Percentiles rank a stretch among this genome's conserved stretches.
Evolutionary conservation across 1,139 yeast genomes (phyloP).

Genomic region (Pneumocystis wakefieldiae): DNA sequence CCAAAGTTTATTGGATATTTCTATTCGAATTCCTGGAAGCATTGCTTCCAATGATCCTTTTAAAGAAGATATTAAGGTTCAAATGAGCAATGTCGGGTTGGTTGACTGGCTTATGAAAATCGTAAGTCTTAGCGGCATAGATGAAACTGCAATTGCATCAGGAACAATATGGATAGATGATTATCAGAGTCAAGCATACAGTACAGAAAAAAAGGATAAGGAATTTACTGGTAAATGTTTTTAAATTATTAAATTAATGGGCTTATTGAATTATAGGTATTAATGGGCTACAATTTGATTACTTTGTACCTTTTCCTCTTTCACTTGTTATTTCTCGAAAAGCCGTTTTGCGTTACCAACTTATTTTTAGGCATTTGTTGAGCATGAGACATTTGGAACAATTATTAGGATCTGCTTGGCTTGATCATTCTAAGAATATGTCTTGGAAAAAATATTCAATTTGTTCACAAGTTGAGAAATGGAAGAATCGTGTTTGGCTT

Average conservation of each 20-base stretch:
- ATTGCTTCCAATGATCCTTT: slow-evolving; percentile 27
- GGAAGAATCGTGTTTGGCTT: slow-evolving; percentile 45
- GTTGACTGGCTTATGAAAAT: slow-evolving; percentile 51
- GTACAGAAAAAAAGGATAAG: not conserved
- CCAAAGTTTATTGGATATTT: slow-evolving; percentile 27
- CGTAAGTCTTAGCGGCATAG: slow-evolving; percentile 48
- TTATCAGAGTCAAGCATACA: not conserved
- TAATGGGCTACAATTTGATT: slow-evolving; percentile 49
- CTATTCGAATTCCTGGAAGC: slow-evolving; percentile 29
- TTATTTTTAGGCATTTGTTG: slow-evolving; percentile 57
- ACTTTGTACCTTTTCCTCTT: slow-evolving; percentile 71
- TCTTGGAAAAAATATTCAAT: slow-evolving; percentile 47
- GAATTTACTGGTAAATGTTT: not conserved
- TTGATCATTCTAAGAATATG: slow-evolving; percentile 47
- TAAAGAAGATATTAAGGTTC: slow-evolving; percentile 26
- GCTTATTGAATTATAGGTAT: slow-evolving; percentile 25
- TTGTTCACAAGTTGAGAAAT: slow-evolving; percentile 32
- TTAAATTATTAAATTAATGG: slow-evolving; percentile 4
- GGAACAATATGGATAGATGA: not conserved
- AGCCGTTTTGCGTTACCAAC: slow-evolving; percentile 62
- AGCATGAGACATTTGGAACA: slow-evolving; percentile 49
- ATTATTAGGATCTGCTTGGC: slow-evolving; percentile 54
- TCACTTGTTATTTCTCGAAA: slow-evolving; percentile 60
- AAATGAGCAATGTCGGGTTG: slow-evolving; percentile 25
- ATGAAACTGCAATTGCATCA: slow-evolving; percentile 29